Evolutionary conservation across 371 early-diverging fungal species (phyloP), one percentile per base, ranked within the genome.

Genomic region (Syncephalastrum sp.): DNA sequence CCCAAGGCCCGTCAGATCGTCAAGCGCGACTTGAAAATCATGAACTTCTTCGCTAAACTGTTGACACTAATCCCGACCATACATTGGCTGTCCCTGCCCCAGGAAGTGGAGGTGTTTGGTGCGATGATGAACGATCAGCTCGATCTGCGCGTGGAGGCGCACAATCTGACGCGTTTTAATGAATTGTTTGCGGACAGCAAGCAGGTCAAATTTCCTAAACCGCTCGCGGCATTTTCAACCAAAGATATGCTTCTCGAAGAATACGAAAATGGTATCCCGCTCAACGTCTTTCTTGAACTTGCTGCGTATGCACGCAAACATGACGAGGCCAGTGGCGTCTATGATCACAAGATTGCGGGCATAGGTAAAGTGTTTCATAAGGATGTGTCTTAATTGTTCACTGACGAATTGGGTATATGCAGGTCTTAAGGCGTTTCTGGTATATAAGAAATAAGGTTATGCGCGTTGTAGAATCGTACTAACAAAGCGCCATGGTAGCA

Each of bases 51-150:
- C 51, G 95, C 93, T 1, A 61, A 57, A n/a, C 8, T 88, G 10
- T 58, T 93, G 19, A 75, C 84, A 17, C 47, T 60, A 24, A 80
- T 98, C 4, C 95, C 96, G 0, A 86, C 79, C 13, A 74, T 93
- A 56, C 75, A 85, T 27, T 94, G 91, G 90, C 72, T 97, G 4
- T 89, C 91, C 0, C 60, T 97, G 5, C 90, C 91, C 0, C 91
- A 96, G 25, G 97, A 98, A 67, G 91, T 95, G 3, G 62, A 65
- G 0, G 87, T 89, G 48, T 97, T 99, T 83, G 88, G 88, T 4
- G 66, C 71, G n/a, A 95, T 97, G 93, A 96, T 99, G 95, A 70
- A 74, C 44, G 82, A 84, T 45, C 98, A 99, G 66, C 61, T 94
- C 19, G 96, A 99, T 72, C 57, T 99, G 49, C 71, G 90, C 16